These are phyloP conservation scores for Coccomyxa sp. DNA, from an alignment of 139 green algal species.

Conservation along the genomic window DNA sequence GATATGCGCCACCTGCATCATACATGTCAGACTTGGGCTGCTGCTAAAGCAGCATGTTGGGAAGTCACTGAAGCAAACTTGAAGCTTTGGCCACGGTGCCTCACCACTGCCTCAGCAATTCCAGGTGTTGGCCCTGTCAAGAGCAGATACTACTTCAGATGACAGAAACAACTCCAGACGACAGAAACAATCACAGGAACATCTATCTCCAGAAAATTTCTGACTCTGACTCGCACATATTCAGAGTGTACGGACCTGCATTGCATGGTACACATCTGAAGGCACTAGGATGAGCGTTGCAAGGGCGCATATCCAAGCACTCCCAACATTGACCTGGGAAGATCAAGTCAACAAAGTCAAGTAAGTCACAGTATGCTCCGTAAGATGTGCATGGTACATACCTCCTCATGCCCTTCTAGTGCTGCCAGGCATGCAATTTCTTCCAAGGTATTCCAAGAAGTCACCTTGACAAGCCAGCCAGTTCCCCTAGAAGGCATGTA, in stretches of 20 bases:
- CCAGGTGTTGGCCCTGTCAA: slow-evolving; percentile 5
- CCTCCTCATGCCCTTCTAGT: too few species aligned
- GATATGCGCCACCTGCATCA: slow-evolving; percentile 25
- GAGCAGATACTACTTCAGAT: neutral
- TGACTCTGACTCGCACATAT: neutral
- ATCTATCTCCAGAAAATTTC: neutral
- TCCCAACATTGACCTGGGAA: slow-evolving; percentile 25
- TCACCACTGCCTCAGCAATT: slow-evolving; percentile 21
- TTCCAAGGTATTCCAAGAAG: neutral
- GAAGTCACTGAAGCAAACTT: neutral
- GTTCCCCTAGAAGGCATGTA: slow-evolving; percentile 28
- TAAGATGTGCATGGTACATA: neutral
- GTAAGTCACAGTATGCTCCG: neutral
- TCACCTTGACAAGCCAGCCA: slow-evolving; percentile 8
- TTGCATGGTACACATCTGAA: slow-evolving; percentile 32
- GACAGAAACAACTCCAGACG: neutral
- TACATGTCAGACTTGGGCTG: neutral
- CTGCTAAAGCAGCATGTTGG: neutral
- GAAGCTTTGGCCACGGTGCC: neutral
- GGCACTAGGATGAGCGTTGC: slow-evolving; percentile 50
- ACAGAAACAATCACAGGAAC: neutral
- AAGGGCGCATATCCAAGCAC: slow-evolving; percentile 52
- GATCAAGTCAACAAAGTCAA: neutral
- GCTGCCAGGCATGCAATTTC: neutral
- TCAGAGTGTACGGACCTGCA: slow-evolving; percentile 4